phyloP scores from a whole-genome alignment of 2,329 filamentous ascomycete species.

The Sporothrix inflata region DNA sequence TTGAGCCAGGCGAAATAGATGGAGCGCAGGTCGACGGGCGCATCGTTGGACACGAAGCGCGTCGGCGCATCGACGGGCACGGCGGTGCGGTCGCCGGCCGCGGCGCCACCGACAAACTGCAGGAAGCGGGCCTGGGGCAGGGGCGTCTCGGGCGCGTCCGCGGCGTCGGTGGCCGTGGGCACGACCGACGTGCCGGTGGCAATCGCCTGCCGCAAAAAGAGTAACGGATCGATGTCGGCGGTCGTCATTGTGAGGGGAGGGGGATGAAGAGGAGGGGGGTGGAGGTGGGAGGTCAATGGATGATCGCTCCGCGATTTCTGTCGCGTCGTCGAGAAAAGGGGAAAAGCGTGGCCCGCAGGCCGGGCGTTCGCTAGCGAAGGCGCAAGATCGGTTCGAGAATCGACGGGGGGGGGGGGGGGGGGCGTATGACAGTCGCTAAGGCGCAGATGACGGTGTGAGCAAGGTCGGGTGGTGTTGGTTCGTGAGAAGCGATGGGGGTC shows the following conservation, averaged over 20 bases:
- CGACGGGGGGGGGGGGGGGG: not conserved
- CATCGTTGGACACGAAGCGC: conserved; percentile 79
- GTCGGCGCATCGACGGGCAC: conserved; percentile 75
- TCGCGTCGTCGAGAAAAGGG: conserved; percentile 10
- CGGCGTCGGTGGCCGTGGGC: conserved; percentile 72
- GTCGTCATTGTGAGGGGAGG: conserved; percentile 15
- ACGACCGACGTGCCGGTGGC: conserved; percentile 69
- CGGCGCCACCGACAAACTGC: conserved; percentile 63
- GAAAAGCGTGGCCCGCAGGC: conserved; percentile 29
- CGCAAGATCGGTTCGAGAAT: not conserved
- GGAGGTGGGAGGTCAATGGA: not conserved
- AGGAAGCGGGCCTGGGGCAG: conserved; percentile 80
- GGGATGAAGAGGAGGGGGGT: not conserved
- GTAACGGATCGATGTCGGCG: conserved; percentile 65
- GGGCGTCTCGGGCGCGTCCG: conserved; percentile 61
- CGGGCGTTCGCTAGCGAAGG: not conserved
- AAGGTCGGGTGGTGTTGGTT: not conserved
- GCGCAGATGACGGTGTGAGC: not conserved
- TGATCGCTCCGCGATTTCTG: no score
- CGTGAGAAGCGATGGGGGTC: not conserved
- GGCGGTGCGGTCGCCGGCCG: conserved; percentile 48
- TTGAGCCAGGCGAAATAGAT: conserved; percentile 97
- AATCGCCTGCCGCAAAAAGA: conserved; percentile 83
- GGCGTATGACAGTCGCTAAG: not conserved
- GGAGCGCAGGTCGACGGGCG: conserved; percentile 81